Base-by-base conservation (phyloP, 192 early-diverging fungal species). In the Coemansia sp. region DNA sequence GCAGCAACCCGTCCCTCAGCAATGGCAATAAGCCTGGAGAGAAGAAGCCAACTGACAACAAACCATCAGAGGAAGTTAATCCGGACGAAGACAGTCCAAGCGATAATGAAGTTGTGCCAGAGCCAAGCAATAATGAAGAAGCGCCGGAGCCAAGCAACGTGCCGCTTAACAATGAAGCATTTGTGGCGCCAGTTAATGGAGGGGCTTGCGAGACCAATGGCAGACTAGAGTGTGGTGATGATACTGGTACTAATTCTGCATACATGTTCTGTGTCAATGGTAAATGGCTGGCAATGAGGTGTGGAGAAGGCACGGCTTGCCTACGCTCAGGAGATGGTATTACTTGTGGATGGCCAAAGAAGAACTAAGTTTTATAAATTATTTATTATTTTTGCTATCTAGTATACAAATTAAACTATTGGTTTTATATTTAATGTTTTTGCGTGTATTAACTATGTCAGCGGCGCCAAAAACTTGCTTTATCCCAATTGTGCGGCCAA, bases 191-290 rank as follows among this genome's bases (percentile, higher is more conserved):
- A 8, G 33, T 36, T 60, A n/a, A 3, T 27, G 34, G 36, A 9
- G 27, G 24, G 12, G 66, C 52, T 8, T 36, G 66, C 22, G 53
- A n/a, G 24, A 68, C 50, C n/a, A 16, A 38, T 22, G 66, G 66
- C 39, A 41, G 8, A 33, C 46, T 67, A 24, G 29, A 46, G 10
- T 46, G 65, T 20, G 33, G 15, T 10, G 65, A 36, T 34, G 24
- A 50, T 12, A 44, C 57, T 7, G 68, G 69, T 9, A 31, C 34
- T 11, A 63, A 40, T 3, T 16, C 69, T n/a, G 40, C 44, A 2
- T 70, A 70, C 47, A 36, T 49, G 46, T 24, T 70, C 24, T 70
- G 69, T 18, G 33, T 49, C 3, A 39, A 70, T 18, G n/a, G 22
- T 7, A 50, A 62, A 15, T 70, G 69, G 69, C 3, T 70, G 13